phyloP scores from a whole-genome alignment of 192 early-diverging fungal genomes.

The Thamnidium elegans region DNA sequence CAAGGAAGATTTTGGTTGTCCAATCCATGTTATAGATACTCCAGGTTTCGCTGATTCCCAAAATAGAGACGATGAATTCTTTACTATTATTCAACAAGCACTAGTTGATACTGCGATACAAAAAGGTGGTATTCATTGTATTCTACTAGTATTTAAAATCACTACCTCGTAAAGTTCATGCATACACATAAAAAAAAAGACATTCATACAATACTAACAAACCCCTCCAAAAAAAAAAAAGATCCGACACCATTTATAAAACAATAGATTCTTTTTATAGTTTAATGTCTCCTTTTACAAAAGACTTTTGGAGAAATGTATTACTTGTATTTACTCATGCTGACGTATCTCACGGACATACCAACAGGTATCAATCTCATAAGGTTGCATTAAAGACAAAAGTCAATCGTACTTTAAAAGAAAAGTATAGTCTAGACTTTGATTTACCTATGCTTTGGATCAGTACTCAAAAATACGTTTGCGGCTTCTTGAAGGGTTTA shows the following conservation, averaged over 20 bases:
- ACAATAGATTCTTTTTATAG: constrained; percentile 4
- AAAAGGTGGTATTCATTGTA: constrained; percentile 6
- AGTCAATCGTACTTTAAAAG: constrained; percentile 3
- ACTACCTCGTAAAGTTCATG: constrained; percentile 6
- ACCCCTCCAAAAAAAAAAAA: neutral
- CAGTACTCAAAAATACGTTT: constrained; percentile 23
- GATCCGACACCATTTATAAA: constrained; percentile 6
- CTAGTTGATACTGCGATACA: constrained; percentile 1
- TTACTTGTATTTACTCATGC: constrained; percentile 29
- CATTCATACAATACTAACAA: neutral
- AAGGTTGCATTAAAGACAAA: constrained; percentile 18
- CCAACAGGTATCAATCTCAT: constrained; percentile 8
- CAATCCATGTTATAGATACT: constrained; percentile 21
- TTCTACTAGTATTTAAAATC: constrained; percentile 24
- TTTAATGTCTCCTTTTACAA: neutral
- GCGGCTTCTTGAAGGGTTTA: constrained; percentile 17
- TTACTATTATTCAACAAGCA: constrained; percentile 1
- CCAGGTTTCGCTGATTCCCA: constrained; percentile 31
- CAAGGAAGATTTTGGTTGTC: constrained; percentile 18
- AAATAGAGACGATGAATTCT: constrained; percentile 16
- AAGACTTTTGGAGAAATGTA: constrained; percentile 24
- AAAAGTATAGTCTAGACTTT: constrained; percentile 1
- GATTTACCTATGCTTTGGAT: constrained; percentile 27
- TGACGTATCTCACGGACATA: constrained; percentile 11
- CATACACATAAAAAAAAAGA: too few species aligned